Evolutionary conservation across 768 basidiomycete genomes (phyloP).

Genomic region (Suillus subalutaceus): DNA sequence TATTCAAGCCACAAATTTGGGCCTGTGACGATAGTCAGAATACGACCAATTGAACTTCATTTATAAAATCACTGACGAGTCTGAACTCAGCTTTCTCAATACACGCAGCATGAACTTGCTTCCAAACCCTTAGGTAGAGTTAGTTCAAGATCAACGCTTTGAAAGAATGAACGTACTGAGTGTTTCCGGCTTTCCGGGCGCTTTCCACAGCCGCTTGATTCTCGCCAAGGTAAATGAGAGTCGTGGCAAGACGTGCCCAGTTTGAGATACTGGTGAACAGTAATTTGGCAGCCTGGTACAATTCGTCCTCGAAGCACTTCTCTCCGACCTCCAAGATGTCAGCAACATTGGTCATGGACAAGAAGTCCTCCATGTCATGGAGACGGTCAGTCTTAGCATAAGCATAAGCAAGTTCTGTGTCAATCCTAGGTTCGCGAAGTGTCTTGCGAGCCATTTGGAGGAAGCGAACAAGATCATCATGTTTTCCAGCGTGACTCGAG

Average conservation of each 20-base stretch:
- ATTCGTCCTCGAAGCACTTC: slow-evolving; percentile 98
- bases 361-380: slow-evolving; percentile 99
- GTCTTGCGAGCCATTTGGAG: slow-evolving; percentile 99
- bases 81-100: slow-evolving; percentile 98
- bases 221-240: slow-evolving; percentile 96
- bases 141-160: slow-evolving; percentile 9
- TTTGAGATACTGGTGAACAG: slow-evolving; percentile 97
- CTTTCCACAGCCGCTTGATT: slow-evolving; percentile 99
- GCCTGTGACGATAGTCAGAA: slow-evolving; percentile 49
- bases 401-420: slow-evolving; percentile 96
- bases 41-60: background rate
- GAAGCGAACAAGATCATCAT: slow-evolving; percentile 93
- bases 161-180: slow-evolving; percentile 64
- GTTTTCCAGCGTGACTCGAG: slow-evolving; percentile 88
- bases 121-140: slow-evolving; percentile 81
- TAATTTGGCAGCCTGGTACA: slow-evolving; percentile 96
- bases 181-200: slow-evolving; percentile 98
- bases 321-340: slow-evolving; percentile 97
- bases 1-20: slow-evolving; percentile 98
- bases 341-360: slow-evolving; percentile 97
- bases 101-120: slow-evolving; percentile 98
- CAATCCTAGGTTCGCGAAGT: slow-evolving; percentile 95
- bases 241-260: slow-evolving; percentile 97
- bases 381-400: slow-evolving; percentile 97
- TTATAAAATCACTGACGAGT: slow-evolving; percentile 50